Conservation (phyloP, 495 filamentous ascomycete species). For the Neurospora sp. region DNA sequence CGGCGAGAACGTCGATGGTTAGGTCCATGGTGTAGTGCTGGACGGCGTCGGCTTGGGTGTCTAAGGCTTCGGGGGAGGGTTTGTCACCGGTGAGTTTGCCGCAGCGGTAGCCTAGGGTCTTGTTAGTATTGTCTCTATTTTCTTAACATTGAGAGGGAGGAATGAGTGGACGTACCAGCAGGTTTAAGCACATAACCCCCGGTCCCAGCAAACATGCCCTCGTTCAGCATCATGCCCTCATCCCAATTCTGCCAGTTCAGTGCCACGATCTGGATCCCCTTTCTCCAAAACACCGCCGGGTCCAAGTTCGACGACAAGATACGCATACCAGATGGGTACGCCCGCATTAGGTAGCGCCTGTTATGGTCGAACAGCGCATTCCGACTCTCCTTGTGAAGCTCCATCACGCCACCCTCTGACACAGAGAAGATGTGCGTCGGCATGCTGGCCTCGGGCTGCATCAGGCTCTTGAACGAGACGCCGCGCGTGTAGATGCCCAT, state of each 20-base stretch:
- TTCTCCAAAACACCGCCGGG: slow-evolving; percentile 73
- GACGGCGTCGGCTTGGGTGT: slow-evolving; percentile 22
- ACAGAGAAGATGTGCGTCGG: slow-evolving; percentile 83
- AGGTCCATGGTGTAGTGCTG: slow-evolving; percentile 42
- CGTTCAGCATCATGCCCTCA: slow-evolving; percentile 90
- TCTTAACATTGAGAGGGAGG: too few species aligned
- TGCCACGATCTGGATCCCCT: slow-evolving; percentile 85
- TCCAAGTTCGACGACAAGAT: slow-evolving; percentile 80
- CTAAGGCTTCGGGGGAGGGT: not conserved
- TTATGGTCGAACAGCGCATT: slow-evolving; percentile 71
- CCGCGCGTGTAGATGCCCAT: slow-evolving; percentile 76
- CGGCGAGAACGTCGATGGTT: slow-evolving; percentile 44
- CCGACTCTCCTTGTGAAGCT: slow-evolving; percentile 52
- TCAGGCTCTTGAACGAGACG: slow-evolving; percentile 65
- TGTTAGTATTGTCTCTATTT: not conserved
- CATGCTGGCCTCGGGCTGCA: slow-evolving; percentile 50
- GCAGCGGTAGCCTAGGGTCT: slow-evolving; percentile 22
- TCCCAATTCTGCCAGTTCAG: slow-evolving; percentile 92
- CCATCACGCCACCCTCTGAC: slow-evolving; percentile 66
- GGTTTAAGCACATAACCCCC: slow-evolving; percentile 83
- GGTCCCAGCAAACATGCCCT: slow-evolving; percentile 79
- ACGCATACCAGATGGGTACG: slow-evolving; percentile 75
- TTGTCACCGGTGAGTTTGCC: slow-evolving; percentile 2
- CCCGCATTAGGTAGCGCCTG: slow-evolving; percentile 71
- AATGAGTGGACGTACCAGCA: slow-evolving; percentile 26